These are phyloP conservation scores for Phyllosticta citribraziliensis DNA, from an alignment of 2,329 filamentous ascomycete genomes.

Conservation along the genomic window DNA sequence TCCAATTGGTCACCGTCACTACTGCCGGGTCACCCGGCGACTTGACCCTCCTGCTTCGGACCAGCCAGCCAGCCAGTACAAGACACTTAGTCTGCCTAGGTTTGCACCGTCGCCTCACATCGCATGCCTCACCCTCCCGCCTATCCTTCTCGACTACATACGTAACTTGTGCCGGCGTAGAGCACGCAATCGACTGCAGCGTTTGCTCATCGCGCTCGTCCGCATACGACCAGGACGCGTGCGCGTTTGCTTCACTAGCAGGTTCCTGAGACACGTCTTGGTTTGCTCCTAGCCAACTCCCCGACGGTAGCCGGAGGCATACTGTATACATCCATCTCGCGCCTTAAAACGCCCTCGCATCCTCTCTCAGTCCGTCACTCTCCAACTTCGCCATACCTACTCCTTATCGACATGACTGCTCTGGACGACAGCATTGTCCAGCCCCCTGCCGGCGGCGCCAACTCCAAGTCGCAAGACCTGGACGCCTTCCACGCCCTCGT, in stretches of 20 bases:
- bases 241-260: conserved; percentile 3
- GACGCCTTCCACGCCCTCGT: conserved; percentile 59
- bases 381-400: background rate
- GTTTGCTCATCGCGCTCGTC: conserved; percentile 2
- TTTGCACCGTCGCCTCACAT: too few species aligned
- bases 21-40: background rate
- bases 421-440: conserved; percentile 1
- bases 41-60: background rate
- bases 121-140: background rate
- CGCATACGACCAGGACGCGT: background rate
- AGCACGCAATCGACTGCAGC: conserved; percentile 1
- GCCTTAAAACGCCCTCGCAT: background rate
- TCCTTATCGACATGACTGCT: conserved; percentile 5
- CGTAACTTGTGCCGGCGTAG: background rate
- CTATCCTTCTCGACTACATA: background rate
- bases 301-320: conserved; percentile 7
- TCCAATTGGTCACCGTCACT: background rate
- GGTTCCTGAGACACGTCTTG: conserved; percentile 4
- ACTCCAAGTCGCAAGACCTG: conserved; percentile 3
- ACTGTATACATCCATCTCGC: background rate
- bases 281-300: conserved; percentile 4
- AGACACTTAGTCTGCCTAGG: too few species aligned
- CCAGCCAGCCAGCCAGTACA: too few species aligned
- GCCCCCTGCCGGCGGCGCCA: background rate
- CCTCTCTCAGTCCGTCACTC: background rate